phyloP scores from a whole-genome alignment of 495 filamentous ascomycete species.

The Penicillium chermesinum region DNA sequence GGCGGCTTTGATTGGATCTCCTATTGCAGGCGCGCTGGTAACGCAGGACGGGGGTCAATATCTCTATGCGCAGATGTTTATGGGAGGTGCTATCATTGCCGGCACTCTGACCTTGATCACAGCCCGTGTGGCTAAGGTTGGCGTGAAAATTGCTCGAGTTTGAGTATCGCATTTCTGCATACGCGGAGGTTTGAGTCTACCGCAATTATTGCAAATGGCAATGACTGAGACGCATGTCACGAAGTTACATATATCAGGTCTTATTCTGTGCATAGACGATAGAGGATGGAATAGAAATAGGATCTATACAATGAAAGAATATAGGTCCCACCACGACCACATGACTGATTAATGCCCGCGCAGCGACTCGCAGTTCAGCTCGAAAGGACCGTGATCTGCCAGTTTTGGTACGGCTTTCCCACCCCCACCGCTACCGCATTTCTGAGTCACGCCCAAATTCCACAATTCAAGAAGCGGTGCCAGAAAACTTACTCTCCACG shows the following conservation, averaged over 20 bases:
- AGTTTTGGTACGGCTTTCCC: too few relatives aligned
- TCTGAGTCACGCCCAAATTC: background rate
- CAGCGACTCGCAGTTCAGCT: slow-evolving; percentile 7
- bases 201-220: slow-evolving; percentile 5
- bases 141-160: slow-evolving; percentile 24
- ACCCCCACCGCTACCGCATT: too few relatives aligned
- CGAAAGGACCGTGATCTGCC: too few relatives aligned
- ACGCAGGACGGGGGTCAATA: slow-evolving; percentile 46
- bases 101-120: slow-evolving; percentile 42
- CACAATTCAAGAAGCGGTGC: too few relatives aligned
- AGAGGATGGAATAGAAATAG: slow-evolving; percentile 3
- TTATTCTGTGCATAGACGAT: too few relatives aligned
- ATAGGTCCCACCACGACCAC: background rate
- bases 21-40: slow-evolving; percentile 64
- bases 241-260: too few relatives aligned
- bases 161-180: slow-evolving; percentile 14
- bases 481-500: too few relatives aligned
- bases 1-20: slow-evolving; percentile 67
- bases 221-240: too few relatives aligned
- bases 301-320: background rate
- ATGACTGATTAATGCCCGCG: slow-evolving; percentile 9
- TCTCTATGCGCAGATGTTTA: slow-evolving; percentile 54
- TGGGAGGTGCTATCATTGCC: slow-evolving; percentile 44
- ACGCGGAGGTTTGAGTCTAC: too few relatives aligned
- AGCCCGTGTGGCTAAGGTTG: slow-evolving; percentile 43